A percentile compares a stretch with the other conserved stretches of the same genome.
Conservation (phyloP, 2,329 filamentous ascomycete species). For the Aspergillus niger region DNA sequence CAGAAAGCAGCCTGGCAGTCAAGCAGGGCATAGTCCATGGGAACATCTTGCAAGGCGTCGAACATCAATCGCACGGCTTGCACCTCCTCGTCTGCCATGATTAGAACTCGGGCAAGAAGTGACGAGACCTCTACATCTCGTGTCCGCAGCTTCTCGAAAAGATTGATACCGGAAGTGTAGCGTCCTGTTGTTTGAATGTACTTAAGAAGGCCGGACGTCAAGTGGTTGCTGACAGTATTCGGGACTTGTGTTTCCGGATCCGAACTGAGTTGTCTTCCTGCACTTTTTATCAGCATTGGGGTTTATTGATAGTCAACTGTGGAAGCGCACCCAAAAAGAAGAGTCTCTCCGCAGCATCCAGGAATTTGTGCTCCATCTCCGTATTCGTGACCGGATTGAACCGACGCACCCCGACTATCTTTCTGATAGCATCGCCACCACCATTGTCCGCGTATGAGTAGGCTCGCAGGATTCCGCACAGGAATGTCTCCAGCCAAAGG, state of each 20-base stretch:
- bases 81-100: constrained; percentile 97
- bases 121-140: constrained; percentile 94
- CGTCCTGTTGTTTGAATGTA: constrained; percentile 96
- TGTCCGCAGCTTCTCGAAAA: constrained; percentile 92
- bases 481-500: constrained; percentile 94
- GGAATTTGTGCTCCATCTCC: constrained; percentile 95
- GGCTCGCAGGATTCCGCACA: constrained; percentile 89
- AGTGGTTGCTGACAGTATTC: constrained; percentile 92
- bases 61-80: constrained; percentile 86
- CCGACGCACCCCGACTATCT: constrained; percentile 92
- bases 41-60: constrained; percentile 82
- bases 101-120: constrained; percentile 82
- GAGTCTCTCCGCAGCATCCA: constrained; percentile 88
- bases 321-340: constrained; percentile 79
- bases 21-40: constrained; percentile 97
- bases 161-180: constrained; percentile 91
- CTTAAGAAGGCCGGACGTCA: constrained; percentile 88
- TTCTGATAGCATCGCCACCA: constrained; percentile 89
- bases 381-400: constrained; percentile 98
- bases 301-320: too few species aligned
- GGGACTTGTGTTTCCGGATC: constrained; percentile 97
- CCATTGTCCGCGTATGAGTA: constrained; percentile 97
- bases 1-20: constrained; percentile 93
- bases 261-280: constrained; percentile 92
- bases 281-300: constrained; percentile 22